Conservation (phyloP, 805 yeast species). For the Cyberlindnera bimundalis region DNA sequence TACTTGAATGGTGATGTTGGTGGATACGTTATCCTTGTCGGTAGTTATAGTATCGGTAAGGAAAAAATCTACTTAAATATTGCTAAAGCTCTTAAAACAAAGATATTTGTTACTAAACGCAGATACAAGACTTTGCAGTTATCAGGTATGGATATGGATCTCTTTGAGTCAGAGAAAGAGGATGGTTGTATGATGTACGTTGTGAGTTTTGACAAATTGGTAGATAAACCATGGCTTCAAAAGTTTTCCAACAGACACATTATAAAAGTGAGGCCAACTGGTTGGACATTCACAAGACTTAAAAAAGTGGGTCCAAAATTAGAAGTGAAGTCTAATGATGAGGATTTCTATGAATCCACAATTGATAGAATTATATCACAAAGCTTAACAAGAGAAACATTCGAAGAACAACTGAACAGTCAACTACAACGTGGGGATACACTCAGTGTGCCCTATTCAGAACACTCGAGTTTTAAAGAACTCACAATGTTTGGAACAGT, state of each 20-base stretch:
- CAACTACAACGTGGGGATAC: slow-evolving; percentile 14
- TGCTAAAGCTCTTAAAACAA: slow-evolving; percentile 49
- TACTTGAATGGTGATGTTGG: slow-evolving; percentile 30
- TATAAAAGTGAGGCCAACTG: slow-evolving; percentile 82
- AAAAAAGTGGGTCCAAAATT: slow-evolving; percentile 1
- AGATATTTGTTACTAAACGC: slow-evolving; percentile 46
- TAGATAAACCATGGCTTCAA: slow-evolving; percentile 32
- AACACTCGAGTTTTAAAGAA: slow-evolving; percentile 88
- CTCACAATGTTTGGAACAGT: slow-evolving; percentile 59
- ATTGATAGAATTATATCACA: not conserved
- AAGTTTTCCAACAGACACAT: slow-evolving; percentile 31
- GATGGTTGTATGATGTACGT: slow-evolving; percentile 54
- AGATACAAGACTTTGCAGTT: slow-evolving; percentile 19
- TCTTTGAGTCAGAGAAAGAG: slow-evolving; percentile 13
- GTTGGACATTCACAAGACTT: slow-evolving; percentile 66
- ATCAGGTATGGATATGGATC: slow-evolving; percentile 13
- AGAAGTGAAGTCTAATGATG: not conserved
- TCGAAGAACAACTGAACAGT: slow-evolving; percentile 8
- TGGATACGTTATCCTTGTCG: slow-evolving; percentile 59
- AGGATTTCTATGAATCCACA: not conserved
- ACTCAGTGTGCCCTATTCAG: slow-evolving; percentile 79
- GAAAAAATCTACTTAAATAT: slow-evolving; percentile 75
- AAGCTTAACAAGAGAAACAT: slow-evolving; percentile 3
- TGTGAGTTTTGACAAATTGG: slow-evolving; percentile 60
- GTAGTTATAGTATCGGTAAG: slow-evolving; percentile 91